Percentiles rank a stretch among this genome's conserved stretches.
Evolutionary conservation across 495 filamentous ascomycete species (phyloP).

Genomic region (Penicillium soppii): DNA sequence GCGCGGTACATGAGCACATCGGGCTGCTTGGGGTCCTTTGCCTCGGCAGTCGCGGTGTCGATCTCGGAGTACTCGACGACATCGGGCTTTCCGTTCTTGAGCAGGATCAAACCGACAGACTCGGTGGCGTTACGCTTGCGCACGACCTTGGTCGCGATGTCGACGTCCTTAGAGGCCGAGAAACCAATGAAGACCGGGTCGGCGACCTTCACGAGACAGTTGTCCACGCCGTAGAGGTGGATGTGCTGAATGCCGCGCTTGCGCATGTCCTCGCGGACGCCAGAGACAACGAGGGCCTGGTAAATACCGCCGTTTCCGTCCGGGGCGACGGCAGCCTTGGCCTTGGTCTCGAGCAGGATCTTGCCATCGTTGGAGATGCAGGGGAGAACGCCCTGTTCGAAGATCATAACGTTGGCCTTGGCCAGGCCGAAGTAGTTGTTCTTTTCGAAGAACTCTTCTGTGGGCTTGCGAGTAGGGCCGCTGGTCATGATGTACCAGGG

Average conservation of each 20-base stretch:
- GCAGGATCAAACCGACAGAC: constrained; percentile 90
- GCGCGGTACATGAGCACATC: constrained; percentile 91
- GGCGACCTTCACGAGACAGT: constrained; percentile 96
- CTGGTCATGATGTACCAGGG: constrained; percentile 99
- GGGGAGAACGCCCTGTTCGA: constrained; percentile 95
- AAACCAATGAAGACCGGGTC: constrained; percentile 97
- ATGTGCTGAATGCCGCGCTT: constrained; percentile 90
- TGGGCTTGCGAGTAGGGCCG: constrained; percentile 89
- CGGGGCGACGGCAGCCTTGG: constrained; percentile 91
- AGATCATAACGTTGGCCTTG: constrained; percentile 83
- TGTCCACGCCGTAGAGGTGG: constrained; percentile 97
- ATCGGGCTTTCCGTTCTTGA: constrained; percentile 94
- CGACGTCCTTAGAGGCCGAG: constrained; percentile 80
- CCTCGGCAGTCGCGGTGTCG: constrained; percentile 80
- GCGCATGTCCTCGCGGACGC: constrained; percentile 85
- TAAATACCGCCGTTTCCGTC: constrained; percentile 99
- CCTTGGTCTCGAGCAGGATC: constrained; percentile 89
- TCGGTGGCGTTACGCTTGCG: constrained; percentile 97
- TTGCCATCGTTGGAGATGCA: constrained; percentile 98
- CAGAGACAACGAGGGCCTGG: constrained; percentile 78
- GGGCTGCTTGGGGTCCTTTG: constrained; percentile 79
- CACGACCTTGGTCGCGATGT: constrained; percentile 98
- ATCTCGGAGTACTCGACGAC: constrained; percentile 99
- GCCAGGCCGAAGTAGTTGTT: constrained; percentile 87
- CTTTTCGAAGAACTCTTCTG: constrained; percentile 88